Evolutionary conservation across 768 basidiomycete genomes (phyloP).

Genomic region (Myochromella boudieri): DNA sequence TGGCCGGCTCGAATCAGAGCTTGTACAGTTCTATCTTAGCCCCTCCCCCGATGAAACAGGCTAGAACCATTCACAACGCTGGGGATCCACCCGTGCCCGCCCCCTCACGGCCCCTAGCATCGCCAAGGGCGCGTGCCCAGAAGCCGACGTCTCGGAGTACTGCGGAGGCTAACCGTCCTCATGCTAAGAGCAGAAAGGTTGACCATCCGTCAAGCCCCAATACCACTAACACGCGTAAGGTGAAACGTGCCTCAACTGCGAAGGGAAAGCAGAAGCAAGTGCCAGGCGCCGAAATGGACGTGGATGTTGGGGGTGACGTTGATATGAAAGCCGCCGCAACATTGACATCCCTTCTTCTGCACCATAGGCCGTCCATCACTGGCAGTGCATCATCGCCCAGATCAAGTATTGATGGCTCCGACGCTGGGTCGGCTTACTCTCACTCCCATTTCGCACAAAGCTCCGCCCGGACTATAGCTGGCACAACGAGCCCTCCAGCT

Average conservation of each 20-base stretch:
- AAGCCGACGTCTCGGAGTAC: slow-evolving; percentile 44
- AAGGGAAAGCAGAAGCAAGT: slow-evolving; percentile 52
- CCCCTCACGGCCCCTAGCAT: slow-evolving; percentile 44
- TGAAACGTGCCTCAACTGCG: slow-evolving; percentile 36
- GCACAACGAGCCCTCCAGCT: slow-evolving; percentile 33
- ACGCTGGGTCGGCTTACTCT: slow-evolving; percentile 60
- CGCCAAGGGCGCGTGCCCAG: slow-evolving; percentile 39
- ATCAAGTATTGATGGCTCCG: slow-evolving; percentile 71
- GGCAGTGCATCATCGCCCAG: slow-evolving; percentile 67
- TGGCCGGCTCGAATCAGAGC: slow-evolving; percentile 47
- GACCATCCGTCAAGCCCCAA: slow-evolving; percentile 30
- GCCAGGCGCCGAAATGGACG: slow-evolving; percentile 26
- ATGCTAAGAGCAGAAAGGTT: slow-evolving; percentile 35
- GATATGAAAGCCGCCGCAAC: slow-evolving; percentile 86
- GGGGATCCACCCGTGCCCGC: slow-evolving; percentile 65
- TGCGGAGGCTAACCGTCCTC: slow-evolving; percentile 46
- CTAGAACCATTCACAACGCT: slow-evolving; percentile 77
- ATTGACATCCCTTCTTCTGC: slow-evolving; percentile 67
- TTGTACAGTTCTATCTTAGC: slow-evolving; percentile 76
- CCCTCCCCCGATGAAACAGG: slow-evolving; percentile 72
- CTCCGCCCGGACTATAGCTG: slow-evolving; percentile 53
- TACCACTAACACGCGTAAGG: slow-evolving; percentile 42
- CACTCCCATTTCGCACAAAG: slow-evolving; percentile 68
- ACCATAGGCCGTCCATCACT: slow-evolving; percentile 60
- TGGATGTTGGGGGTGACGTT: slow-evolving; percentile 54